These are phyloP conservation scores for Albugo laibachii DNA, from an alignment of 352 stramenopile genomes.

Conservation along the genomic window DNA sequence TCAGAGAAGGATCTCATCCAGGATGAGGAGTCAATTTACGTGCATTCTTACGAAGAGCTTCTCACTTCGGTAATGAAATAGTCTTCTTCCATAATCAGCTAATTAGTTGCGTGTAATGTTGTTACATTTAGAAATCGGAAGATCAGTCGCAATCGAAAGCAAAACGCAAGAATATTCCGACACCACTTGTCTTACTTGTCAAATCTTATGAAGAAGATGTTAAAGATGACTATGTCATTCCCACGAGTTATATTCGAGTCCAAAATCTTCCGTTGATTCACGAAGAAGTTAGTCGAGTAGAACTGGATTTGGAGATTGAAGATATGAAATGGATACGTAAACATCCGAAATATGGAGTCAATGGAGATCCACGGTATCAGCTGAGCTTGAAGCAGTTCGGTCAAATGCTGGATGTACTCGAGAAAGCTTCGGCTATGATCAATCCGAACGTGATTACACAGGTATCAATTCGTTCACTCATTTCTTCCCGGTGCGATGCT, in stretches of 20 bases:
- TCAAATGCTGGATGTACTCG: slow-evolving; percentile 73
- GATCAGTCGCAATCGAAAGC: slow-evolving; percentile 18
- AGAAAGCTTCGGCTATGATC: slow-evolving; percentile 65
- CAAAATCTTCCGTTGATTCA: slow-evolving; percentile 24
- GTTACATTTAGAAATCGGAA: slow-evolving; percentile 16
- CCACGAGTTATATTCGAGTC: slow-evolving; percentile 69
- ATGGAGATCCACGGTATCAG: slow-evolving; percentile 64
- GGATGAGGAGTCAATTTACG: slow-evolving; percentile 25
- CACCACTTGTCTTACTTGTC: slow-evolving; percentile 54
- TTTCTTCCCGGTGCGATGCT: slow-evolving; percentile 1
- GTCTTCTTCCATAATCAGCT: neutral
- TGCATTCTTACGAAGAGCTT: neutral
- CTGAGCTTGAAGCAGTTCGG: slow-evolving; percentile 37
- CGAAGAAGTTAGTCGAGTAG: slow-evolving; percentile 26
- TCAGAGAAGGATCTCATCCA: slow-evolving; percentile 56
- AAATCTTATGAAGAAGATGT: slow-evolving; percentile 47
- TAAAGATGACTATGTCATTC: slow-evolving; percentile 38
- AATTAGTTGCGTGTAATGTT: neutral
- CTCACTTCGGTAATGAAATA: neutral
- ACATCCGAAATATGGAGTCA: slow-evolving; percentile 64
- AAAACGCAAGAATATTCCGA: slow-evolving; percentile 56
- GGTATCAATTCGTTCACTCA: neutral
- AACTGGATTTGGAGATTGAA: slow-evolving; percentile 59
- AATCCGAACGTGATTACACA: slow-evolving; percentile 58
- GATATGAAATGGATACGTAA: slow-evolving; percentile 76